Base-by-base conservation (phyloP, 2,329 filamentous ascomycete species). In the Fusarium vanettenii region DNA sequence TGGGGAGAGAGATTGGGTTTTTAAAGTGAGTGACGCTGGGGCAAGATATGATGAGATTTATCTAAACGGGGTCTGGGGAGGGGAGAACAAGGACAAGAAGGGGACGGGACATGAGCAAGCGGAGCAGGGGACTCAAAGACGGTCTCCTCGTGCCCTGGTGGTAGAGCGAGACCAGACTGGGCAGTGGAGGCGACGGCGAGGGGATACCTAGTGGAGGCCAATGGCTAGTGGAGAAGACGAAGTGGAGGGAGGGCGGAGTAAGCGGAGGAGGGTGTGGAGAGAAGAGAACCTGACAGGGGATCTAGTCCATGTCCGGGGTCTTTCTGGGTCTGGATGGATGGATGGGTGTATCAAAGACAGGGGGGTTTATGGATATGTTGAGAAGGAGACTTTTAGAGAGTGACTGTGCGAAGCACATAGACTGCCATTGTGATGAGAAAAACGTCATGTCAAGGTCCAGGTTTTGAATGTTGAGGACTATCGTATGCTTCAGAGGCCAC, bases 221-320 rank as follows among this genome's bases (percentile, higher is more conserved):
- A 65, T 56, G 22, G 39, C 27, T 22, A 59, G 69, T 70, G 71
- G 71, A 71, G 65, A 50, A 45, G 48, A 60, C 52, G 45, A 61
- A 63, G 71, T 78, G 75, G 75, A 69, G 76, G 70, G 72, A 71
- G 76, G 64, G 72, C 74, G 74, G 74, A 76, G 76, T 72, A 65
- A 48, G 60, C 65, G 57, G 70, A 69, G 55, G 66, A 66, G 70
- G 59, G 73, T 56, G 73, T 75, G 73, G 70, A 55, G 73, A 73
- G 56, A 73, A 35, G 57, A 50, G 60, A 63, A 55, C 29, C 63
- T 55, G 67, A 62, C 75, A 62, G 56, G 68, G 72, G 52, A 67
- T 43, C 55, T 45, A 55, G 61, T 69, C 62, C 33, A 65, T 48
- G 71, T 69, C 69, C 63, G 43, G 64, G 63, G 70, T 70, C 71